These are phyloP conservation scores for Papilionanthe hybrid DNA, from an alignment of 116 monocot genomes.

Conservation along the genomic window DNA sequence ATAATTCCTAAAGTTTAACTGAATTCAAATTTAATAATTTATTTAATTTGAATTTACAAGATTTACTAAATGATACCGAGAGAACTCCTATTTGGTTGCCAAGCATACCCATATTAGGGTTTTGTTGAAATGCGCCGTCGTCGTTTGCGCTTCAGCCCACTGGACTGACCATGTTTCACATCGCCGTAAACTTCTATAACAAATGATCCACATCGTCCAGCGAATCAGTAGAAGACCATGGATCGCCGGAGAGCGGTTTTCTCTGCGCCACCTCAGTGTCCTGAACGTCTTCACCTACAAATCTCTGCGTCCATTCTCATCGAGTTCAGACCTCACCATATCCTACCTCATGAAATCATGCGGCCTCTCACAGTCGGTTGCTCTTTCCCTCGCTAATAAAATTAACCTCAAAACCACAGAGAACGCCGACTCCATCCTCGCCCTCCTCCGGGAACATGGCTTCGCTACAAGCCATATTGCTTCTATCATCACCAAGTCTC, in stretches of 20 bases:
- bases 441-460: background rate
- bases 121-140: too few species aligned
- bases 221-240: background rate
- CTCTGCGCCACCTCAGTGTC: background rate
- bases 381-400: conserved; percentile 6
- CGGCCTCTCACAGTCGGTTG: background rate
- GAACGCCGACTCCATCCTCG: background rate
- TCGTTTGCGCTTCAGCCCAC: too few species aligned
- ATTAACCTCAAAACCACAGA: conserved; percentile 3
- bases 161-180: too few species aligned
- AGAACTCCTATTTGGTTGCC: too few species aligned
- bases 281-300: background rate
- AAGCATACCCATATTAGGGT: too few species aligned
- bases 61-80: too few species aligned
- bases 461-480: conserved; percentile 3
- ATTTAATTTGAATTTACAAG: too few species aligned
- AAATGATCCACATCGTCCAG: background rate
- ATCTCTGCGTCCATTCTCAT: background rate
- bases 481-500: conserved; percentile 1
- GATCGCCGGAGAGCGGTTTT: background rate
- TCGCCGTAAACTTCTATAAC: too few species aligned
- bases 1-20: too few species aligned
- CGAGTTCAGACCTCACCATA: background rate
- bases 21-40: too few species aligned
- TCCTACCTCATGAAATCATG: conserved; percentile 1